Percentiles rank a stretch among this genome's conserved stretches.
Evolutionary conservation across 164 flowering plant species (phyloP).

Genomic region (Dillenia turbinata): DNA sequence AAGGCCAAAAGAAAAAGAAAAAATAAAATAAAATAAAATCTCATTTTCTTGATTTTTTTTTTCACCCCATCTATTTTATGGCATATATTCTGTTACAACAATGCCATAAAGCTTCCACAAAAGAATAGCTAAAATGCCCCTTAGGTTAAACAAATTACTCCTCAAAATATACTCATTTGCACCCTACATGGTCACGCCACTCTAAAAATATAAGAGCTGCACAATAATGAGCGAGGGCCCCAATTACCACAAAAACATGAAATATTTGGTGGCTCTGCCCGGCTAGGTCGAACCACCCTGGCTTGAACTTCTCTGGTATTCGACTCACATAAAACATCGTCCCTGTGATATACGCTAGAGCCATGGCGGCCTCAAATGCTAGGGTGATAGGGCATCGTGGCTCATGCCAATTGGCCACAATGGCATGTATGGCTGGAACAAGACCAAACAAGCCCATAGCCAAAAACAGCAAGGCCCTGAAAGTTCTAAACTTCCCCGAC

Average conservation of each 20-base stretch:
- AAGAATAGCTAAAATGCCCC: no score
- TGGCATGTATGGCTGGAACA: slow-evolving; percentile 69
- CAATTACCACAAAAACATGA: slow-evolving; percentile 73
- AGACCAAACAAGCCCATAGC: slow-evolving; percentile 82
- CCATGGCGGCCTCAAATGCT: slow-evolving; percentile 71
- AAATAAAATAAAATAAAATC: no score
- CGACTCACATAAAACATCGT: slow-evolving; percentile 62
- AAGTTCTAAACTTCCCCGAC: slow-evolving; percentile 36
- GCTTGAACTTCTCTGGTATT: slow-evolving; percentile 79
- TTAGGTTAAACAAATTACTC: no score
- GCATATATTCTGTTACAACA: no score
- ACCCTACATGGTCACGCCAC: slow-evolving; percentile 56
- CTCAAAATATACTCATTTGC: slow-evolving; percentile 9
- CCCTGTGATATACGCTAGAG: slow-evolving; percentile 56
- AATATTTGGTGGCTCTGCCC: slow-evolving; percentile 96
- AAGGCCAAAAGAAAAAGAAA: no score
- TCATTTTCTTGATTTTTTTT: no score
- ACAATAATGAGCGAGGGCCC: slow-evolving; percentile 82
- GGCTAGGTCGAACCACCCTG: slow-evolving; percentile 80
- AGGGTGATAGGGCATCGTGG: slow-evolving; percentile 45
- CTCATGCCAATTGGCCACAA: slow-evolving; percentile 57
- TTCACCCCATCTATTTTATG: no score
- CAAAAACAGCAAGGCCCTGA: slow-evolving; percentile 64
- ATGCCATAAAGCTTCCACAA: no score
- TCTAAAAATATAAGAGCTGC: slow-evolving; percentile 64